These are phyloP conservation scores for Thinopyrum elongatum DNA, from an alignment of 176 grass and related monocot species.

Conservation along the genomic window DNA sequence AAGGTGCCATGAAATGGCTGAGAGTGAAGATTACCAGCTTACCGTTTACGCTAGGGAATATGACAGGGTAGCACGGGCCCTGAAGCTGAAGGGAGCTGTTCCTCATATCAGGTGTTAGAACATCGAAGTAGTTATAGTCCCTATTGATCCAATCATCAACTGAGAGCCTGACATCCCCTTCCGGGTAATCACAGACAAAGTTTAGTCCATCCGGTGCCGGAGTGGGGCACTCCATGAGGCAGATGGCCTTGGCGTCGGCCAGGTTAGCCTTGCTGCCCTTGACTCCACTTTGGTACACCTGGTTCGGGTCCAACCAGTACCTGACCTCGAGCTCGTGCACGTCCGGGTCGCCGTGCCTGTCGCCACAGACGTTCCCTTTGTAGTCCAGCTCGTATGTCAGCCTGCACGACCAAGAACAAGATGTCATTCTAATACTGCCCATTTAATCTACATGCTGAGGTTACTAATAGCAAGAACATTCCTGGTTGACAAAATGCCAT, in stretches of 20 bases:
- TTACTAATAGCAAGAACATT: background rate
- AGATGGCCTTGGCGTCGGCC: conserved; percentile 79
- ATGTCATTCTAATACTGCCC: background rate
- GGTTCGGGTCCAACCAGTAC: conserved; percentile 93
- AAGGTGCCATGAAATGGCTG: background rate
- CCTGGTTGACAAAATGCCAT: background rate
- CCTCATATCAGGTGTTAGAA: conserved; percentile 84
- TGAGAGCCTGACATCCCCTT: conserved; percentile 76
- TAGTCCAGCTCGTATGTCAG: conserved; percentile 92
- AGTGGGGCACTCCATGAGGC: conserved; percentile 92
- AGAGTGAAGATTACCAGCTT: background rate
- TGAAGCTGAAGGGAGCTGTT: conserved; percentile 94
- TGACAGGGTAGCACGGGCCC: conserved; percentile 93
- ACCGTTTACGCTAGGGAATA: conserved; percentile 97
- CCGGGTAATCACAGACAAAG: conserved; percentile 93
- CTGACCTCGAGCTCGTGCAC: conserved; percentile 76
- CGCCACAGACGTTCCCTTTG: conserved; percentile 85
- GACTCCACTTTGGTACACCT: conserved; percentile 91
- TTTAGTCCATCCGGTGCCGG: conserved; percentile 70
- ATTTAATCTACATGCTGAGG: background rate
- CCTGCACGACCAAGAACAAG: conserved; percentile 29
- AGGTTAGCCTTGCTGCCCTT: conserved; percentile 68
- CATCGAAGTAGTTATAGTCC: conserved; percentile 97
- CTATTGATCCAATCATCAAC: conserved; percentile 96
- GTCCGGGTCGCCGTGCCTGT: conserved; percentile 64